Percentiles rank a stretch among this genome's conserved stretches.
phyloP scores from a whole-genome alignment of 75 land plant species.

The Selaginella moellendorffii region DNA sequence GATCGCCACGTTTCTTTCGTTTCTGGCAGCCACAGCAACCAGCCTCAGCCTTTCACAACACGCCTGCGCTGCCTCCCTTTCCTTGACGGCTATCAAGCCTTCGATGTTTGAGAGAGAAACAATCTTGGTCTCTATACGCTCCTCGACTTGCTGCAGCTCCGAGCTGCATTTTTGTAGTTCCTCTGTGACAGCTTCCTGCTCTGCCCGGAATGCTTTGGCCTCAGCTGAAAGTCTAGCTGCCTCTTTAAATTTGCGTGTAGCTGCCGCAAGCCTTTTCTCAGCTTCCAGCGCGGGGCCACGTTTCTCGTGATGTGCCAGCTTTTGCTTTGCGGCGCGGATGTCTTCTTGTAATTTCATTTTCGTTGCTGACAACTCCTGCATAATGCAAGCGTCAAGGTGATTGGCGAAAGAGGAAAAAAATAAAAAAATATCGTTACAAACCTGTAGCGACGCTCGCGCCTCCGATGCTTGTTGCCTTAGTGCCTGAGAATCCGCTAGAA shows the following conservation, averaged over 20 bases:
- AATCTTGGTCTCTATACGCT: constrained; percentile 23
- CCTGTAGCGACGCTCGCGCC: constrained; percentile 56
- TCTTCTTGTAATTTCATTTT: constrained; percentile 49
- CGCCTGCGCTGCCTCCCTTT: constrained; percentile 51
- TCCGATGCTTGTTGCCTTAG: constrained; percentile 33
- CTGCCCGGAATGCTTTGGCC: constrained; percentile 46
- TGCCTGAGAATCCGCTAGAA: constrained; percentile 28
- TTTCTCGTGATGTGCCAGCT: constrained; percentile 44
- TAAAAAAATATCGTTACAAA: constrained; percentile 7
- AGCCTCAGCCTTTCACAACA: constrained; percentile 44
- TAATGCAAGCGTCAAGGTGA: neutral
- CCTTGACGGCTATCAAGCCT: constrained; percentile 28
- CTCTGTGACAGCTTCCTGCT: constrained; percentile 27
- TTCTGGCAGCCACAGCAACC: constrained; percentile 47
- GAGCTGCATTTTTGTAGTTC: constrained; percentile 24
- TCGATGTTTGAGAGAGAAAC: constrained; percentile 35
- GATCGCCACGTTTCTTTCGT: constrained; percentile 52
- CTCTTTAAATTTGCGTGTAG: constrained; percentile 79
- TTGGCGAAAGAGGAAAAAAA: neutral
- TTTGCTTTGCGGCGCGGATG: constrained; percentile 38
- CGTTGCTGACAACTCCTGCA: constrained; percentile 46
- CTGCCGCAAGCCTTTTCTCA: constrained; percentile 76
- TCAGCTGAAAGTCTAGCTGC: constrained; percentile 67
- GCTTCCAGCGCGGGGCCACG: constrained; percentile 67
- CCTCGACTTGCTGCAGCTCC: constrained; percentile 36